Conservation (phyloP, 1,284 basidiomycete species). For the Singerocomus rubriflavus region DNA sequence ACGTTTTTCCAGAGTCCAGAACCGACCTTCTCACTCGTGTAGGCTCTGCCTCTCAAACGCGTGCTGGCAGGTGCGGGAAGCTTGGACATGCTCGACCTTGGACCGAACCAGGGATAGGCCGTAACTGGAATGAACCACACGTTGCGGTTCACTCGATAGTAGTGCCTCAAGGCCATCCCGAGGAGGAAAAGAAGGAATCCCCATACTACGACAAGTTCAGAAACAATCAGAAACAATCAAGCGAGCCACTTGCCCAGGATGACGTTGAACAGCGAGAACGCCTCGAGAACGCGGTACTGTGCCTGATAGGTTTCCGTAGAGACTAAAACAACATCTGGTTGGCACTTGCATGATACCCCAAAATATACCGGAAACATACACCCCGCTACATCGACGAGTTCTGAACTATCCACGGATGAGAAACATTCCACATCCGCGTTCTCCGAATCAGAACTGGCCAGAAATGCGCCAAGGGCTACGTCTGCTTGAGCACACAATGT, state of each 20-base stretch:
- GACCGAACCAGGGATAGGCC: constrained; percentile 66
- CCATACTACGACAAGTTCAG: constrained; percentile 47
- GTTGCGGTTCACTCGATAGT: constrained; percentile 60
- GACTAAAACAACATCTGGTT: constrained; percentile 33
- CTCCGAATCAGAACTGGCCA: constrained; percentile 69
- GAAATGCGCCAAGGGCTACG: constrained; percentile 67
- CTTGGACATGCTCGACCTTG: constrained; percentile 37
- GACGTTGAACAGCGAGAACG: constrained; percentile 74
- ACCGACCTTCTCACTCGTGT: constrained; percentile 23
- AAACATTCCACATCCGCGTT: constrained; percentile 79
- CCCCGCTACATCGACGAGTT: constrained; percentile 52
- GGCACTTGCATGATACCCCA: neutral
- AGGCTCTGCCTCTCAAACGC: constrained; percentile 34
- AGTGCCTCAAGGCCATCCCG: constrained; percentile 60
- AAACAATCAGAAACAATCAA: constrained; percentile 4
- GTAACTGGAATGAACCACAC: constrained; percentile 76
- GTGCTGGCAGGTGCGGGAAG: constrained; percentile 30
- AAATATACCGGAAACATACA: constrained; percentile 46
- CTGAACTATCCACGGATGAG: constrained; percentile 49
- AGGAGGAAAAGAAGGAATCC: constrained; percentile 59
- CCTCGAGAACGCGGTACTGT: constrained; percentile 75
- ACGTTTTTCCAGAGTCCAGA: constrained; percentile 24
- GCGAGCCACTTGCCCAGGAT: constrained; percentile 51
- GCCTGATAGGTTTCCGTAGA: constrained; percentile 75
- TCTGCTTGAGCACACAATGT: constrained; percentile 16